phyloP scores from a whole-genome alignment of 2,329 filamentous ascomycete genomes.

The Uncinocarpus reesii region DNA sequence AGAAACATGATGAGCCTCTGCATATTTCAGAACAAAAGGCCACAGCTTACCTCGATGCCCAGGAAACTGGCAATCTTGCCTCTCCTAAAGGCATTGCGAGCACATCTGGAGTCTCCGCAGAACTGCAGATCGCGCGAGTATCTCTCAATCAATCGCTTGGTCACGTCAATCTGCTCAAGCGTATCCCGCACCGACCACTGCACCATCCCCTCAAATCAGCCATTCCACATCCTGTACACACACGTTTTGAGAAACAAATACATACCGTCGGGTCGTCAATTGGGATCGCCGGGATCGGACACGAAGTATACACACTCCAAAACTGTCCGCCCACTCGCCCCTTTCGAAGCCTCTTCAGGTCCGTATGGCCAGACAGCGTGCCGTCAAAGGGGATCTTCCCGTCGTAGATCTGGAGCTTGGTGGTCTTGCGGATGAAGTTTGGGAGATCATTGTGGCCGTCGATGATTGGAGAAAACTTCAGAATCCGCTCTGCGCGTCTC shows the following conservation, averaged over 20 bases:
- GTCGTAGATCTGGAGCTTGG: conserved; percentile 24
- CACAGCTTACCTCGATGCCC: conserved; percentile 20
- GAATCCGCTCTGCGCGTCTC: conserved; percentile 19
- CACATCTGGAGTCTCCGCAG: conserved; percentile 19
- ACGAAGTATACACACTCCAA: conserved; percentile 26
- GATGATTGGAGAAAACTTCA: conserved; percentile 23
- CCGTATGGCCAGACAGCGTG: conserved; percentile 22
- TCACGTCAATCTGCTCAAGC: conserved; percentile 23
- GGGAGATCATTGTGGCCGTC: conserved; percentile 30
- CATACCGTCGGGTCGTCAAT: conserved; percentile 20
- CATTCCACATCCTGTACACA: not conserved
- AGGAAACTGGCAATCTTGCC: conserved; percentile 21
- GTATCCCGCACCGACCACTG: conserved; percentile 21
- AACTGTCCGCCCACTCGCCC: conserved; percentile 26
- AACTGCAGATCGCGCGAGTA: conserved; percentile 20
- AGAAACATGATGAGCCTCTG: conserved; percentile 6
- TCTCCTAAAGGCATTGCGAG: conserved; percentile 16
- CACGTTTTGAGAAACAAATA: not conserved
- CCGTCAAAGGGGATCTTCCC: conserved; percentile 18
- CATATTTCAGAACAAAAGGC: too few species aligned
- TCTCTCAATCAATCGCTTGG: conserved; percentile 20
- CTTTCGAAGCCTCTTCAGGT: conserved; percentile 21
- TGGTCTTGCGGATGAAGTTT: conserved; percentile 22
- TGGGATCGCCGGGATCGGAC: conserved; percentile 13
- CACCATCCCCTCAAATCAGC: not conserved